Evolutionary conservation across 108 stramenopile genomes (phyloP).

Genomic region (Nitzschia inconspicua): DNA sequence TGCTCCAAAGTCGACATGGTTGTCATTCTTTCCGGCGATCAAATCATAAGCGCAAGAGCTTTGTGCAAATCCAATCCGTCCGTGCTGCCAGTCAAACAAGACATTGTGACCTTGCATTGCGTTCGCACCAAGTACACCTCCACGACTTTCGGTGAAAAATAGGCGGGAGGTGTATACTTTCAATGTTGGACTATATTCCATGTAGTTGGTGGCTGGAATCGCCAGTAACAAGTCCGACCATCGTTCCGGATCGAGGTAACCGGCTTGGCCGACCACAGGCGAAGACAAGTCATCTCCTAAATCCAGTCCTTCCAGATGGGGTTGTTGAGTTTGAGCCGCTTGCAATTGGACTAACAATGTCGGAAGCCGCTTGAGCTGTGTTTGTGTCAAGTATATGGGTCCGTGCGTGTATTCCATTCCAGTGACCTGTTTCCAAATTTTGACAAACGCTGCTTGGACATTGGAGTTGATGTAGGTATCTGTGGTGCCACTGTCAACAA

Average conservation of each 20-base stretch:
- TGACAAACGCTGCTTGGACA: constrained; percentile 57
- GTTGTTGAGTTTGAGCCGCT: constrained; percentile 7
- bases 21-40: constrained; percentile 7
- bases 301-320: constrained; percentile 8
- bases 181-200: constrained; percentile 62
- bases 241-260: constrained; percentile 52
- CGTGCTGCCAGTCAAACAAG: constrained; percentile 89
- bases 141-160: constrained; percentile 59
- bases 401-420: constrained; percentile 67
- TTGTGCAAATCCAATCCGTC: constrained; percentile 89
- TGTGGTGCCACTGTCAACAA: constrained; percentile 94
- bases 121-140: constrained; percentile 93
- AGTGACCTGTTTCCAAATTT: constrained; percentile 66
- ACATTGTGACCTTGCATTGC: constrained; percentile 95
- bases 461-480: constrained; percentile 78
- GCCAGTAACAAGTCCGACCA: constrained; percentile 71
- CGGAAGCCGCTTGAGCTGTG: constrained; percentile 61
- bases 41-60: constrained; percentile 70
- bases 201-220: constrained; percentile 76
- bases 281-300: constrained; percentile 6
- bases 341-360: constrained; percentile 71
- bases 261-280: constrained; percentile 61
- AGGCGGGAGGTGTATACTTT: constrained; percentile 49
- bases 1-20: neutral
- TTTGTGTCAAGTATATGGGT: constrained; percentile 42